Evolutionary conservation across 352 stramenopile genomes (phyloP).

Genomic region (Pythium brassicae): DNA sequence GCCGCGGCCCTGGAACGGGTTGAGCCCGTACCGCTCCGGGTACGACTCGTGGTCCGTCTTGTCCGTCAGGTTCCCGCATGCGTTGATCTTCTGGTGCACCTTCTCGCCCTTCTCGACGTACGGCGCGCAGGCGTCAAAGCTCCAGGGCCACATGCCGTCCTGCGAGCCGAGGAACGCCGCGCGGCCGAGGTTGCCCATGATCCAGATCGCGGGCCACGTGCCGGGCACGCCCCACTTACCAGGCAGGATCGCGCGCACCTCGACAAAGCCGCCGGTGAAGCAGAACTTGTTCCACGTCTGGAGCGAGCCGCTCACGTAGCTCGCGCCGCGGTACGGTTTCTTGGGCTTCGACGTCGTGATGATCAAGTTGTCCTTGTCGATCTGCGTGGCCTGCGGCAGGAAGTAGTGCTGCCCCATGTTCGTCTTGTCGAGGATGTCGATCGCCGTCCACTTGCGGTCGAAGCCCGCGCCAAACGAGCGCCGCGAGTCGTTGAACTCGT

Average conservation of each 20-base stretch:
- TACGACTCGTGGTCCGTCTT: slow-evolving; percentile 86
- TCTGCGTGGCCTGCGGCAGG: slow-evolving; percentile 88
- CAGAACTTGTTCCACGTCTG: slow-evolving; percentile 99
- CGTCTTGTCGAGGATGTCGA: slow-evolving; percentile 93
- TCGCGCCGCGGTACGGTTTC: slow-evolving; percentile 64
- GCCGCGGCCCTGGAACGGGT: slow-evolving; percentile 89
- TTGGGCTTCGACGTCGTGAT: slow-evolving; percentile 88
- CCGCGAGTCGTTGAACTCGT: slow-evolving; percentile 95
- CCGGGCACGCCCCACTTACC: slow-evolving; percentile 93
- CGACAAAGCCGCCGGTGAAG: slow-evolving; percentile 96
- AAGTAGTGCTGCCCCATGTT: slow-evolving; percentile 97
- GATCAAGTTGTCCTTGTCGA: slow-evolving; percentile 91
- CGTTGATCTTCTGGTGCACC: slow-evolving; percentile 92
- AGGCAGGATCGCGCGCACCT: slow-evolving; percentile 92
- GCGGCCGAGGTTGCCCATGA: slow-evolving; percentile 97
- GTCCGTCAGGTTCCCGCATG: slow-evolving; percentile 92
- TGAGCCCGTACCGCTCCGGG: slow-evolving; percentile 88
- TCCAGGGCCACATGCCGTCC: slow-evolving; percentile 97
- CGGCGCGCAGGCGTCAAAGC: slow-evolving; percentile 89
- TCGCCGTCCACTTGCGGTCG: slow-evolving; percentile 94
- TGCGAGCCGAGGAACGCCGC: slow-evolving; percentile 92
- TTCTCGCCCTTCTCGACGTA: slow-evolving; percentile 87
- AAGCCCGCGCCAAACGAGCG: slow-evolving; percentile 92
- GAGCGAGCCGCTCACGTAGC: slow-evolving; percentile 92
- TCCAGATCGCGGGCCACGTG: slow-evolving; percentile 97